Conservation (phyloP, 2,329 filamentous ascomycete species). For the Mycocentrospora acerina region DNA sequence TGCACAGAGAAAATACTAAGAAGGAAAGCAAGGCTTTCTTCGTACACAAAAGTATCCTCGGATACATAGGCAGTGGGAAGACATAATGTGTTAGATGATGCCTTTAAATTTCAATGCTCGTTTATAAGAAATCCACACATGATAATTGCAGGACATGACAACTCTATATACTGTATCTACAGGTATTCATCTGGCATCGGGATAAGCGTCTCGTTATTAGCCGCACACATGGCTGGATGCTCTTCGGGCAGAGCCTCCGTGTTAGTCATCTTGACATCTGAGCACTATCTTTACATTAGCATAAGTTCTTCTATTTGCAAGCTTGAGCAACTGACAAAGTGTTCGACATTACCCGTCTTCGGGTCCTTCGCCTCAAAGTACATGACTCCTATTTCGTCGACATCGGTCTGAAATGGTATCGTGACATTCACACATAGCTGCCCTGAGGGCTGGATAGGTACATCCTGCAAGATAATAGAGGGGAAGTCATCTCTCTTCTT, state of each 20-base stretch:
- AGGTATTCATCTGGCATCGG: slow-evolving; percentile 7
- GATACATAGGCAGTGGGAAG: not conserved
- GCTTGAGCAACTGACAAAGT: slow-evolving; percentile 2
- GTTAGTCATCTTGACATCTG: slow-evolving; percentile 7
- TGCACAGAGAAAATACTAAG: not conserved
- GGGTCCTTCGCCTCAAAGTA: slow-evolving; percentile 10
- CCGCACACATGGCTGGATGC: slow-evolving; percentile 9
- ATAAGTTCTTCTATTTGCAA: slow-evolving; percentile 1
- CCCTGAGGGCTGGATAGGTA: slow-evolving; percentile 9
- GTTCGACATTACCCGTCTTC: slow-evolving; percentile 4
- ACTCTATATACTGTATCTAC: slow-evolving; percentile 1
- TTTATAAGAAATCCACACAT: not conserved
- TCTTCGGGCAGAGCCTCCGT: slow-evolving; percentile 5
- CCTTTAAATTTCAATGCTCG: not conserved
- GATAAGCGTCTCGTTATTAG: slow-evolving; percentile 7
- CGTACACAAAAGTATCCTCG: not conserved
- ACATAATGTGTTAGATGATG: not conserved
- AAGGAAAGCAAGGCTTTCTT: not conserved
- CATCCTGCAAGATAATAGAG: slow-evolving; percentile 2
- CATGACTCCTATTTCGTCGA: slow-evolving; percentile 10
- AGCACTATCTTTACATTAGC: slow-evolving; percentile 8
- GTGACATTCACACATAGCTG: slow-evolving; percentile 11
- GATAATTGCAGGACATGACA: not conserved
- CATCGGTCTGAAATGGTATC: slow-evolving; percentile 5
- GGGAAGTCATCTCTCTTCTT: slow-evolving; percentile 8